Conservation (phyloP, 1,284 basidiomycete species). For the Trichosporon inkin region DNA sequence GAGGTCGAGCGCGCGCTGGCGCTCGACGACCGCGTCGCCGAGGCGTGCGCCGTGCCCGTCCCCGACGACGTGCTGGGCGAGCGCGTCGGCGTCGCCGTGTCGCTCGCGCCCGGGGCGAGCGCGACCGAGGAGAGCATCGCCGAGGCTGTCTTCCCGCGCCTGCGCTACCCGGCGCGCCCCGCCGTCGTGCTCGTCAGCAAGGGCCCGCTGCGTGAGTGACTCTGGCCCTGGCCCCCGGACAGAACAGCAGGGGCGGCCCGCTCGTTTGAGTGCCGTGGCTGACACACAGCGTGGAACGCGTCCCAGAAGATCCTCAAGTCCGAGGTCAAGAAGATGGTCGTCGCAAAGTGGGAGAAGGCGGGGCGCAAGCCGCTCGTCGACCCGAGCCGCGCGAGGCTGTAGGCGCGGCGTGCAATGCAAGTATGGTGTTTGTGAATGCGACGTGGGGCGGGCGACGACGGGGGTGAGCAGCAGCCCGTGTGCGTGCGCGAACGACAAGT, state of each 20-base stretch:
- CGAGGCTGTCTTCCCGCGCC: conserved; percentile 13
- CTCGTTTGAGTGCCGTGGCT: no score
- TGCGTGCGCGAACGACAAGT: background rate
- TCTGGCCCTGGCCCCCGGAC: background rate
- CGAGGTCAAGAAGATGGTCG: conserved; percentile 22
- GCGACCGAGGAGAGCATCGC: conserved; percentile 14
- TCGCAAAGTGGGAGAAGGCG: conserved; percentile 14
- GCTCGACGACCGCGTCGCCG: conserved; percentile 31
- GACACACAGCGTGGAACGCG: conserved; percentile 19
- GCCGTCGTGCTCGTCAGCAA: conserved; percentile 16
- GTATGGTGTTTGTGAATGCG: background rate
- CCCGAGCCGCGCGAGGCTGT: conserved; percentile 12
- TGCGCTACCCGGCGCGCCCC: conserved; percentile 18
- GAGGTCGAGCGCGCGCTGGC: conserved; percentile 45
- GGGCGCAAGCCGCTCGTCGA: conserved; percentile 19
- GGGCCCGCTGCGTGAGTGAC: conserved; percentile 17
- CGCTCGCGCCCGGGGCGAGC: conserved; percentile 22
- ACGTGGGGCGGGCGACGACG: background rate
- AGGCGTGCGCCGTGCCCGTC: conserved; percentile 40
- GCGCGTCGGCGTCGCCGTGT: conserved; percentile 38
- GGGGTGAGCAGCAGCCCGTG: background rate
- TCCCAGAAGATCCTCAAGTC: conserved; percentile 20
- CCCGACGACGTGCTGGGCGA: conserved; percentile 41
- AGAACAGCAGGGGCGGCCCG: no score
- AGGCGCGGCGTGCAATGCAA: conserved; percentile 7